Conservation (phyloP, 805 yeast species). For the Ogataea zsoltii region DNA sequence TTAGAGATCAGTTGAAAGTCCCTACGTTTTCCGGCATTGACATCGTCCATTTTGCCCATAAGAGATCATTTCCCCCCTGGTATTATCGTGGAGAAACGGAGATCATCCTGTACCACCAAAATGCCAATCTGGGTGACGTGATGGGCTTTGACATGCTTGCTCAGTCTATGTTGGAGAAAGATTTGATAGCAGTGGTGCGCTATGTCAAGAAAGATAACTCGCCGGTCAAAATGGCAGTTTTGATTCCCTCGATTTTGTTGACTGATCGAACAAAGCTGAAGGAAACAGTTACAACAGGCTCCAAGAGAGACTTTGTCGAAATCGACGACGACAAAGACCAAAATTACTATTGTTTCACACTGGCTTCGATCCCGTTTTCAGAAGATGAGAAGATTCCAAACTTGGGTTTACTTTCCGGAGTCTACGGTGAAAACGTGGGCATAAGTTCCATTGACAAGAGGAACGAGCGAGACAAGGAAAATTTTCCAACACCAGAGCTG, state of each 20-base stretch:
- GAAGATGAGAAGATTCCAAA: conserved; percentile 70
- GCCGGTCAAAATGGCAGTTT: conserved; percentile 52
- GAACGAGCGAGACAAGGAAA: conserved; percentile 26
- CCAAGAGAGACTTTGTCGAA: conserved; percentile 26
- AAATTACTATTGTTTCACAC: conserved; percentile 43
- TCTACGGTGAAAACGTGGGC: conserved; percentile 28
- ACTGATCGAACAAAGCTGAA: conserved; percentile 20
- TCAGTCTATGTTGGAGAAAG: conserved; percentile 49
- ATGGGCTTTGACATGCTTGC: conserved; percentile 49
- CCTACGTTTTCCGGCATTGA: conserved; percentile 56
- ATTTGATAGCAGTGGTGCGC: conserved; percentile 60
- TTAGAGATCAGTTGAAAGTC: conserved; percentile 45
- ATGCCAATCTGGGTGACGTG: conserved; percentile 34
- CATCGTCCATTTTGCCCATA: conserved; percentile 58
- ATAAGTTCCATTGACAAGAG: conserved; percentile 10
- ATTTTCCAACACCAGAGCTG: conserved; percentile 40
- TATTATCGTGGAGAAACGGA: conserved; percentile 60
- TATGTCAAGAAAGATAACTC: conserved; percentile 52
- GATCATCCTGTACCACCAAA: conserved; percentile 38
- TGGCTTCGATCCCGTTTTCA: conserved; percentile 64
- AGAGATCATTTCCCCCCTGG: conserved; percentile 54
- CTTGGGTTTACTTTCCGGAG: conserved; percentile 42
- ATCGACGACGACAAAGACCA: conserved; percentile 21
- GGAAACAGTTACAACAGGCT: conserved; percentile 15
- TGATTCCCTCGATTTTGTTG: conserved; percentile 48